These are phyloP conservation scores for Fraxinus quadrangulata DNA, from an alignment of 257 asterid genomes.

Conservation along the genomic window DNA sequence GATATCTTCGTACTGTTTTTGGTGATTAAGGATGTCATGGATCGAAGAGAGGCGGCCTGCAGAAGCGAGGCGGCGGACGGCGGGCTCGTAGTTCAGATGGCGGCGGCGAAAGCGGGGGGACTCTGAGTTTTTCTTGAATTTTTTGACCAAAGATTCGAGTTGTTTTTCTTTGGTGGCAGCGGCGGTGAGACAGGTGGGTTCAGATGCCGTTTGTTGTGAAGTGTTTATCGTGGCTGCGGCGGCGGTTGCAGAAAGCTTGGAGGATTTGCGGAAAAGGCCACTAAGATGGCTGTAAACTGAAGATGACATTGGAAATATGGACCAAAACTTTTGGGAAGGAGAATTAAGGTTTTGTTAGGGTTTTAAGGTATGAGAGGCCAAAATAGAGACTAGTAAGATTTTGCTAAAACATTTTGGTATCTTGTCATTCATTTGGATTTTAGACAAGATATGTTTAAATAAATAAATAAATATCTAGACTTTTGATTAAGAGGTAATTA, in stretches of 20 bases:
- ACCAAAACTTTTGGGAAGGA: neutral
- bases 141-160: constrained; percentile 21
- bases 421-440: no score
- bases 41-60: constrained; percentile 27
- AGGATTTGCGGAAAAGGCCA: constrained; percentile 10
- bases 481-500: no score
- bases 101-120: constrained; percentile 28
- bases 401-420: no score
- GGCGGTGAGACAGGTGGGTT: constrained; percentile 3
- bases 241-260: neutral
- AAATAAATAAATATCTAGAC: no score
- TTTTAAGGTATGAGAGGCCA: neutral
- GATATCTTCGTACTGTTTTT: constrained; percentile 36
- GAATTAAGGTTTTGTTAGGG: neutral
- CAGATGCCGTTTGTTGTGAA: neutral
- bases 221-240: neutral
- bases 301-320: constrained; percentile 20
- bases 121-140: constrained; percentile 29
- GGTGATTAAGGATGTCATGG: constrained; percentile 39
- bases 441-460: no score
- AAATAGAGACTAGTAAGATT: neutral
- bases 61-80: constrained; percentile 31
- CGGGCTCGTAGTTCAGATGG: constrained; percentile 2
- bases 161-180: neutral
- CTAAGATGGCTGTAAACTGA: constrained; percentile 15